These are phyloP conservation scores for Populus davidiana DNA, from an alignment of 345 rosid genomes.

Conservation along the genomic window DNA sequence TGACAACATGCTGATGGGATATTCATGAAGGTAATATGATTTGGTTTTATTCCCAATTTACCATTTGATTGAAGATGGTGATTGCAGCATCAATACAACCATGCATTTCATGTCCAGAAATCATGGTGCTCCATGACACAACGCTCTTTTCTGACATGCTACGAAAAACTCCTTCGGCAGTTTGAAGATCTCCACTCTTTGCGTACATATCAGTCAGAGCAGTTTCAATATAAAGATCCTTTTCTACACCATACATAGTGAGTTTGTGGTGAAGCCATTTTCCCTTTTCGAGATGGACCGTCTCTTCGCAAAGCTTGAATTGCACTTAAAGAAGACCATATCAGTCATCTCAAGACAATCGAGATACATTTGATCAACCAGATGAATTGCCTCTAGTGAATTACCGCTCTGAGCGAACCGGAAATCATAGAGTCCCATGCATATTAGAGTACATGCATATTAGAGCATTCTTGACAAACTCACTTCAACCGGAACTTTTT, in stretches of 20 bases:
- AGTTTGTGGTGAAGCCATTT: conserved; percentile 77
- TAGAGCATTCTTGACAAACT: conserved; percentile 54
- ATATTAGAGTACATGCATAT: conserved; percentile 49
- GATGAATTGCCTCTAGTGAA: conserved; percentile 50
- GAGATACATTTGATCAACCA: conserved; percentile 57
- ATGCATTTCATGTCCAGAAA: conserved; percentile 71
- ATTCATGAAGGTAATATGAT: conserved; percentile 78
- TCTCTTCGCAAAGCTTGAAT: conserved; percentile 61
- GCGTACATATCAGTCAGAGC: conserved; percentile 71
- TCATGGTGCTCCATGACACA: conserved; percentile 79
- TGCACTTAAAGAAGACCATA: conserved; percentile 52
- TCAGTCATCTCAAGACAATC: conserved; percentile 45
- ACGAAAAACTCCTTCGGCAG: conserved; percentile 47
- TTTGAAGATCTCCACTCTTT: conserved; percentile 67
- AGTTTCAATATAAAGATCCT: conserved; percentile 54
- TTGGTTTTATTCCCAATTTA: conserved; percentile 60
- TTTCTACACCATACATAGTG: conserved; percentile 34
- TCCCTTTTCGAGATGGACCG: conserved; percentile 59
- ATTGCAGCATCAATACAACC: conserved; percentile 52
- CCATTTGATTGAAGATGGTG: conserved; percentile 58
- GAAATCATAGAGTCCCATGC: conserved; percentile 64
- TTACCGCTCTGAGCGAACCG: conserved; percentile 55
- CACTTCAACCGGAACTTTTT: too few relatives aligned
- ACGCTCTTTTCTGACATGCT: conserved; percentile 48
- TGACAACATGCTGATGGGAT: conserved; percentile 81